Evolutionary conservation across 768 basidiomycete genomes (phyloP).

Genomic region (Pleurotus cornucopiae): DNA sequence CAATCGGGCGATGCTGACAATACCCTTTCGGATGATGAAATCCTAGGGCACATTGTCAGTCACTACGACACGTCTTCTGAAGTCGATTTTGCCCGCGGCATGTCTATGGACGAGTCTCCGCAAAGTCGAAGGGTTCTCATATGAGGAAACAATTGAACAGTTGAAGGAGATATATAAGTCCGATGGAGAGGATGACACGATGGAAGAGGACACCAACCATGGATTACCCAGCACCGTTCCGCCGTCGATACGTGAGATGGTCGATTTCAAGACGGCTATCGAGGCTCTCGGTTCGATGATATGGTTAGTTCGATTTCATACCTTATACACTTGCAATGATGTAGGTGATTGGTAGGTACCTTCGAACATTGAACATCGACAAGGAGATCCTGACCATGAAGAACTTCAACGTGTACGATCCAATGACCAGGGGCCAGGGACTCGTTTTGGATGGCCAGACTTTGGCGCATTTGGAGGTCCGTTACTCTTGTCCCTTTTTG

Average conservation of each 20-base stretch:
- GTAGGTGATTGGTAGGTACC: conserved; percentile 48
- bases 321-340: not conserved
- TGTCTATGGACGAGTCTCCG: conserved; percentile 91
- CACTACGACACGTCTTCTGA: conserved; percentile 76
- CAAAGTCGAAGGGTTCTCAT: conserved; percentile 77
- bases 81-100: conserved; percentile 69
- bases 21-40: not conserved
- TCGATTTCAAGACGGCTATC: conserved; percentile 60
- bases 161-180: conserved; percentile 62
- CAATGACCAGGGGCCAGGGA: conserved; percentile 85
- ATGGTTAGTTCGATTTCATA: conserved; percentile 47
- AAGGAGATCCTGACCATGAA: conserved; percentile 92
- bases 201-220: conserved; percentile 39
- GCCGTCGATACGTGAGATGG: conserved; percentile 70
- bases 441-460: conserved; percentile 92
- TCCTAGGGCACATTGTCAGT: conserved; percentile 81
- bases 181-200: conserved; percentile 35
- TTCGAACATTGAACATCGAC: conserved; percentile 92
- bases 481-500: not conserved
- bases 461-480: conserved; percentile 88
- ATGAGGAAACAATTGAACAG: conserved; percentile 64
- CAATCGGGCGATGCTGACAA: not conserved
- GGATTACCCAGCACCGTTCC: conserved; percentile 51
- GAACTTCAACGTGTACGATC: conserved; percentile 97
- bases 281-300: conserved; percentile 89